Evolutionary conservation across 495 filamentous ascomycete genomes (phyloP), one percentile per base, ranked within the genome.

Genomic region (Aspergillus haitiensis): DNA sequence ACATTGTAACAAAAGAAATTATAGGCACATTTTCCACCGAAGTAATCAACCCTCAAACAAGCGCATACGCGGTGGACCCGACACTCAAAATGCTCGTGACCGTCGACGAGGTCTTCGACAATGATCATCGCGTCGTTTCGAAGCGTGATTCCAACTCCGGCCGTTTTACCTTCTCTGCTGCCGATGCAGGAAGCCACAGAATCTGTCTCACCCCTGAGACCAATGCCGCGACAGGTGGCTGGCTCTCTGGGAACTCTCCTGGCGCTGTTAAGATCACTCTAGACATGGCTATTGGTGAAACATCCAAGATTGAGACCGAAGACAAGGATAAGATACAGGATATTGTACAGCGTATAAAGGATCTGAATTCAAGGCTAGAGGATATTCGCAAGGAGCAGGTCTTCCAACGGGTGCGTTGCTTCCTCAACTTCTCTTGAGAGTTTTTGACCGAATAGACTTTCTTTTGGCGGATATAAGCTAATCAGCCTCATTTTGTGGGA

Each of bases 31-130:
- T 89, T 81, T 84, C 79, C 27, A 92, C 92, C 47, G 86, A 93
- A 68, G 85, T 94, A 69, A 90, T 84, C 77, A 86, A 93, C 72
- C 72, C 85, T 56, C 73, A 81, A 52, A 62, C 72, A 51, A 83
- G 82, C 63, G 70, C 78, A 51, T 98, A 87, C 81, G 64, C 74
- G 18, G 77, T 86, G 55, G 87, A 93, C 74, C 82, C 86, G 62
- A 83, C 83, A 67, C 78, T 97, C 62, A 86, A 81, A 72, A 85
- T 98, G 65, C 88, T 85, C 73, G 94, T 98, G 69, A 93, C 90
- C 15, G 94, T 98, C 57, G 92, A 96, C 63, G 95, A 98, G 79
- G 82, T 87, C 68, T 98, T 98, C 75, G 94, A 98, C 85, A 94
- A 97, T 75, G 90, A 97, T 81, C 94, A 98, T 82, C 90, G 91